Conservation (phyloP, 306 rosid species). For the Casuarina equisetifolia region DNA sequence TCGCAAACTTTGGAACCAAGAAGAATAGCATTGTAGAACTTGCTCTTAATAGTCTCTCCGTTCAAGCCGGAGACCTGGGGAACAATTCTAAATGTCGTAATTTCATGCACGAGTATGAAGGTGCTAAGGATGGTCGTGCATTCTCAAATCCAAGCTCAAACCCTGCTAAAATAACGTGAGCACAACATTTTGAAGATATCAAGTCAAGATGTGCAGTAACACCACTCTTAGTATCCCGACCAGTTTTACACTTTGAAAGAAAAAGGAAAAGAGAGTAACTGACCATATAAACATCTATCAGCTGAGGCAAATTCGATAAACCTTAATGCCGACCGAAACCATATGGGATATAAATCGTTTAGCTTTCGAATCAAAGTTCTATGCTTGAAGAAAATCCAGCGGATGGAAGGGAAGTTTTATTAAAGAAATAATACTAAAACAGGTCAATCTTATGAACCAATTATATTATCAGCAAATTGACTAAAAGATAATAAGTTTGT, state of each 20-base stretch:
- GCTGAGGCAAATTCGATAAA: too few species aligned
- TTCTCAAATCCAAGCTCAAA: background rate
- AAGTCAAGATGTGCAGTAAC: background rate
- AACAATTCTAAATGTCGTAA: too few species aligned
- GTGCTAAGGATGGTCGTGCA: background rate
- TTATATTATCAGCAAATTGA: background rate
- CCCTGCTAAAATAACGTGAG: background rate
- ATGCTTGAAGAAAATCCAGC: background rate
- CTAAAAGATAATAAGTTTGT: background rate
- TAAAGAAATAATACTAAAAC: background rate
- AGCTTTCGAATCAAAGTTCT: background rate
- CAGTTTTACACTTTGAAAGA: too few species aligned
- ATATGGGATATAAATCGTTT: too few species aligned
- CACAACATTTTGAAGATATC: background rate
- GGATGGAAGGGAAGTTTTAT: background rate
- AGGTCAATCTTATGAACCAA: background rate
- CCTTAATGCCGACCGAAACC: too few species aligned
- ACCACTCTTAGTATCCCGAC: background rate
- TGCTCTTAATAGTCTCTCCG: too few species aligned
- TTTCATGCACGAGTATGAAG: too few species aligned
- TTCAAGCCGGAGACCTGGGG: too few species aligned
- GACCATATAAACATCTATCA: too few species aligned
- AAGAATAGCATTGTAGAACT: too few species aligned
- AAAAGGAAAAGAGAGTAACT: too few species aligned
- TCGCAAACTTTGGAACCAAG: too few species aligned